Percentiles rank a stretch among this genome's conserved stretches.
These are phyloP conservation scores for slime mould (Dictyostelium discoideum) DNA, from an alignment of 78 protist species.

Conservation along the genomic window DNA sequence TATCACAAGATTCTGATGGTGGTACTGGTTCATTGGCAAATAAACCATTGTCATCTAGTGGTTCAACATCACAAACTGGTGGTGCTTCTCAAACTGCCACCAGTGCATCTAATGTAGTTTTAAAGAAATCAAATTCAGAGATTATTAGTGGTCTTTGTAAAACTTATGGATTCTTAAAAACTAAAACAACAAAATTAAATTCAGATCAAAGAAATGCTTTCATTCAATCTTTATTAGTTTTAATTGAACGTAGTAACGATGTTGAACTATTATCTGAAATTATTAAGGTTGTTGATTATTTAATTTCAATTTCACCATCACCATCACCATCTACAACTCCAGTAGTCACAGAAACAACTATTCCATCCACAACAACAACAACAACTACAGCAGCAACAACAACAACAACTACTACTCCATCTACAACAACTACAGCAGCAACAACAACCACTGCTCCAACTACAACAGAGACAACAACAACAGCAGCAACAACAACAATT, in stretches of 20 bases:
- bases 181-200: slow-evolving; percentile 1
- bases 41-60: background rate
- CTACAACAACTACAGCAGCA: background rate
- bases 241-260: slow-evolving; percentile 63
- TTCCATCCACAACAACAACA: background rate
- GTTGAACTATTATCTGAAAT: slow-evolving; percentile 50
- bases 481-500: background rate
- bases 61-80: background rate
- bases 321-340: background rate
- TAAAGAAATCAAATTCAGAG: slow-evolving; percentile 22
- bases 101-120: background rate
- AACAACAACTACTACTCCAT: background rate
- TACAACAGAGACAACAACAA: background rate
- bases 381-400: background rate
- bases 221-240: slow-evolving; percentile 19
- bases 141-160: slow-evolving; percentile 14
- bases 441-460: background rate
- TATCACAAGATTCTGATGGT: background rate
- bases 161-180: slow-evolving; percentile 31
- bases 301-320: slow-evolving; percentile 32
- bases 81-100: background rate
- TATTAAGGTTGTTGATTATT: background rate
- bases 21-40: background rate
- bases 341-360: background rate
- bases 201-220: slow-evolving; percentile 69